Percentiles rank a stretch among this genome's conserved stretches.
These are phyloP conservation scores for Ziziphus jujuba DNA, from an alignment of 306 rosid species.

Conservation along the genomic window DNA sequence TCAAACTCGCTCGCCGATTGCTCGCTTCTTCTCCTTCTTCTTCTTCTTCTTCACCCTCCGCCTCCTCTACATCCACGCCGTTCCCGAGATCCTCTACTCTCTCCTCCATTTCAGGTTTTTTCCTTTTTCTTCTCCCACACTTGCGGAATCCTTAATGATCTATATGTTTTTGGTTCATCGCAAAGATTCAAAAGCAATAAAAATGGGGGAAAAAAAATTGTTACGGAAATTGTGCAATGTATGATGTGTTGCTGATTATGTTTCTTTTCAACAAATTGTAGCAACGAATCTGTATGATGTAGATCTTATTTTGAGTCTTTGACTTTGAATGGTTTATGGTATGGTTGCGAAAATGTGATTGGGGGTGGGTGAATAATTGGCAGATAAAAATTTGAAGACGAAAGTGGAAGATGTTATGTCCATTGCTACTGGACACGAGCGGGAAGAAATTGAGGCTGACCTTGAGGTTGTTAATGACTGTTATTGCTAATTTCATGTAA, in stretches of 20 bases:
- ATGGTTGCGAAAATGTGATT: no score
- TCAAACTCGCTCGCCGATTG: constrained; percentile 15
- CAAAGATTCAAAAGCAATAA: background rate
- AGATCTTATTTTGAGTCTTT: no score
- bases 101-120: constrained; percentile 15
- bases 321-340: no score
- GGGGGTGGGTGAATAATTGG: no score
- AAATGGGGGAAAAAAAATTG: background rate
- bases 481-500: background rate
- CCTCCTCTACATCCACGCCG: constrained; percentile 15
- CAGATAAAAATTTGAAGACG: constrained; percentile 24
- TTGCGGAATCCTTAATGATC: background rate
- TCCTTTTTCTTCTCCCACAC: no score
- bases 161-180: background rate
- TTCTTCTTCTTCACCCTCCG: constrained; percentile 4
- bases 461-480: constrained; percentile 34
- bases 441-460: constrained; percentile 37
- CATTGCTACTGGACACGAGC: constrained; percentile 44
- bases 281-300: no score
- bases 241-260: background rate
- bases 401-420: constrained; percentile 30
- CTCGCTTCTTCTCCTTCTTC: constrained; percentile 21
- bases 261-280: background rate
- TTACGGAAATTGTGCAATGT: no score
- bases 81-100: constrained; percentile 12